Evolutionary conservation across 768 basidiomycete species (phyloP), one percentile per base, ranked within the genome.

Genomic region (Lentinula lateritia): DNA sequence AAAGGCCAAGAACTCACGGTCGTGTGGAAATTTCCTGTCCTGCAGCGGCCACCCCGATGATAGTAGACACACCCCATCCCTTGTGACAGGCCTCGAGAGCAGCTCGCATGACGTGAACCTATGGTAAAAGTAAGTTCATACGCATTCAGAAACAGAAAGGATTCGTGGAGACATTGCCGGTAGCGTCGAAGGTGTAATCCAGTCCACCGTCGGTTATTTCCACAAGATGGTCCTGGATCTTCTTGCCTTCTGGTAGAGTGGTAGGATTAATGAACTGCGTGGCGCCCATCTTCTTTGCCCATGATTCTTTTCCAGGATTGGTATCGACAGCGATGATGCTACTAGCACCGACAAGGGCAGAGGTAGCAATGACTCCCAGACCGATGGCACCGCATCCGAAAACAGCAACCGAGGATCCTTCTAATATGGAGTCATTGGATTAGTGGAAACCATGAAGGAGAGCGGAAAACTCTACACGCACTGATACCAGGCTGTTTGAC

Each of bases 81-180:
- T 98, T 98, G 76, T 99, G 97, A 74, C 95, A 98, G n/a, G 95
- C 92, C 76, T 99, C 97, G 52, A 99, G 84, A 28, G 97, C 97
- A 53, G 88, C 79, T 63, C 95, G 86, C 95, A 97, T 98, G 64
- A 96, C 94, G 34, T 93, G 78, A 9, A 94, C 90, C 89, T 90
- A 61, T 6, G 5, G 52, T 36, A 15, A 23, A 58, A 45, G 28
- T 60, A 55, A 28, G 66, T 75, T 74, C 41, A 76, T 69, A 50
- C 74, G 43, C 69, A 63, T 53, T 70, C 64, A 69, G 72, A 74
- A 32, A 74, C 66, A 12, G 62, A 71, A 75, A 54, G 61, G 77
- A 78, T 16, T 18, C 23, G 58, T 58, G 67, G 75, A 62, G 50
- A 86, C 85, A 71, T 97, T 98, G 20, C 97, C 97, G 9, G 97